phyloP scores from a whole-genome alignment of 2,329 filamentous ascomycete species.

The Neofusicoccum parvum region DNA sequence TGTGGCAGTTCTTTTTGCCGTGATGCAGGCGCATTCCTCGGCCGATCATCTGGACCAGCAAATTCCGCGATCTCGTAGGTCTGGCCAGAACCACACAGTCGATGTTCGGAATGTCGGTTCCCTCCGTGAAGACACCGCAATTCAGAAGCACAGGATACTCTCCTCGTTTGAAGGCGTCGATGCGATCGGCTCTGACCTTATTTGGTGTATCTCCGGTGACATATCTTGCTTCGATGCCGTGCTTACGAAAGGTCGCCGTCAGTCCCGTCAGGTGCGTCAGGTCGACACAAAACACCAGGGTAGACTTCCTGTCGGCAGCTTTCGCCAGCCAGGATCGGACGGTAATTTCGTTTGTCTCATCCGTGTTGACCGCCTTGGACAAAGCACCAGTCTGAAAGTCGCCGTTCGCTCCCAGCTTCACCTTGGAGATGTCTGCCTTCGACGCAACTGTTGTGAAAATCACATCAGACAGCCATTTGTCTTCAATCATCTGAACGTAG shows the following conservation, averaged over 20 bases:
- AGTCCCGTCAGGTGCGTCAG: slow-evolving; percentile 76
- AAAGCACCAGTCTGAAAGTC: slow-evolving; percentile 82
- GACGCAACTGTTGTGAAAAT: slow-evolving; percentile 91
- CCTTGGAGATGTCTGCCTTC: slow-evolving; percentile 73
- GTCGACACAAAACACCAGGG: slow-evolving; percentile 92
- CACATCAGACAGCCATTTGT: slow-evolving; percentile 91
- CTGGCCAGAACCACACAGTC: slow-evolving; percentile 88
- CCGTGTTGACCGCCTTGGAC: slow-evolving; percentile 80
- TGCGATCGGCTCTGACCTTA: slow-evolving; percentile 65
- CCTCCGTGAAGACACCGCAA: slow-evolving; percentile 95
- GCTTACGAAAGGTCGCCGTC: slow-evolving; percentile 72
- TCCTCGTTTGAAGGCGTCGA: slow-evolving; percentile 74
- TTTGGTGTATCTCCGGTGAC: slow-evolving; percentile 82
- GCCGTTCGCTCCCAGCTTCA: slow-evolving; percentile 64
- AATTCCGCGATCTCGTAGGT: slow-evolving; percentile 88
- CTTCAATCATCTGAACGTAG: slow-evolving; percentile 78
- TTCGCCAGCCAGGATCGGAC: slow-evolving; percentile 84
- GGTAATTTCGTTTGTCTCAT: slow-evolving; percentile 77
- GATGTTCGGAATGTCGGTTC: slow-evolving; percentile 96
- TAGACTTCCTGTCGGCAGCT: slow-evolving; percentile 74
- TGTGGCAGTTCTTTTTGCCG: slow-evolving; percentile 84
- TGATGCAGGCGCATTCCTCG: slow-evolving; percentile 82
- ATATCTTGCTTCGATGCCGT: slow-evolving; percentile 80
- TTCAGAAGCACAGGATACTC: slow-evolving; percentile 89
- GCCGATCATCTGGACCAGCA: slow-evolving; percentile 97